Conservation (phyloP, 1,284 basidiomycete species). For the Takashimella koratensis region DNA sequence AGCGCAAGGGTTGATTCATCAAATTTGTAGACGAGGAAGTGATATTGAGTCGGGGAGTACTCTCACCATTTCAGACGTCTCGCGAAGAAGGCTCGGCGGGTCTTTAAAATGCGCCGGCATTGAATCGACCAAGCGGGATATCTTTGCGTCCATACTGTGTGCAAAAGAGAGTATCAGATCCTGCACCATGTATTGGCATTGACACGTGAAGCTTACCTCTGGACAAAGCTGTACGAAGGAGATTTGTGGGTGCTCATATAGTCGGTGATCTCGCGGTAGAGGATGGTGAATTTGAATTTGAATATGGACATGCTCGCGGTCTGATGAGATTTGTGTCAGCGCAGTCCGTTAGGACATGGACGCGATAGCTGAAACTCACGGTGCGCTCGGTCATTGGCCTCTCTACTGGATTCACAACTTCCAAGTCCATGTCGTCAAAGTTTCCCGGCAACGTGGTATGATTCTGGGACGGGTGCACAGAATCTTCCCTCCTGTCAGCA, state of each 20-base stretch:
- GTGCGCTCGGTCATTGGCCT: conserved; percentile 12
- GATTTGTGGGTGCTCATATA: conserved; percentile 11
- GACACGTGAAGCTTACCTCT: conserved; percentile 2
- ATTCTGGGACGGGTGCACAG: conserved; percentile 23
- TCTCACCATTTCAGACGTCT: not conserved
- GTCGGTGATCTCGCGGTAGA: conserved; percentile 21
- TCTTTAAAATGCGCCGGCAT: conserved; percentile 15
- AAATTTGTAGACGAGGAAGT: too few relatives aligned
- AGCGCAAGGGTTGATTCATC: too few relatives aligned
- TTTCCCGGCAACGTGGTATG: conserved; percentile 18
- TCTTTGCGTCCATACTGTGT: conserved; percentile 12
- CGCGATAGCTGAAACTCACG: not conserved
- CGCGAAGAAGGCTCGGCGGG: conserved; percentile 2
- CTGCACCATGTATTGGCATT: not conserved
- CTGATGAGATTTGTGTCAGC: conserved; percentile 8
- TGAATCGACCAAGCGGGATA: conserved; percentile 11
- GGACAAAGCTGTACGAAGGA: conserved; percentile 16
- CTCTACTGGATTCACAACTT: conserved; percentile 5
- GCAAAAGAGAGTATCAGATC: not conserved
- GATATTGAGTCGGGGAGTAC: too few relatives aligned
- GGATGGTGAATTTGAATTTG: conserved; percentile 14
- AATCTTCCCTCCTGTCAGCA: conserved; percentile 9
- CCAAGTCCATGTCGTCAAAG: conserved; percentile 17
- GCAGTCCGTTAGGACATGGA: too few relatives aligned
- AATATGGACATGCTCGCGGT: conserved; percentile 19